Evolutionary conservation across 345 rosid species (phyloP).

Genomic region (Syzygium grande): DNA sequence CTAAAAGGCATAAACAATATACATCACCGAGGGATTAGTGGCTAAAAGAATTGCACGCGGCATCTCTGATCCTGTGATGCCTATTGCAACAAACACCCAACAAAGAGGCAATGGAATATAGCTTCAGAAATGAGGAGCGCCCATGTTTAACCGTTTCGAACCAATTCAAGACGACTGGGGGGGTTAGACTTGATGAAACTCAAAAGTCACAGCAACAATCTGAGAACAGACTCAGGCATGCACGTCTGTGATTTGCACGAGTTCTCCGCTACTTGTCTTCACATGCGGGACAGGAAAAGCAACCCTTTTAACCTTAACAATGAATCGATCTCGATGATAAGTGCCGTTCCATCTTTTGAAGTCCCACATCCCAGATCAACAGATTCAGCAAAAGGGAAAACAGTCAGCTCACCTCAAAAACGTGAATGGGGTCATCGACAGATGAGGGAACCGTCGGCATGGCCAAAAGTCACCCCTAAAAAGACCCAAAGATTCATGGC

Average conservation of each 20-base stretch:
- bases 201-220: not conserved
- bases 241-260: not conserved
- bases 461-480: not conserved
- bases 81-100: not conserved
- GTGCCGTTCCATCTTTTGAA: not conserved
- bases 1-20: not conserved
- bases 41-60: not conserved
- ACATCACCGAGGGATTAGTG: not conserved
- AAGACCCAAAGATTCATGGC: not conserved
- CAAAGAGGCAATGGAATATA: not conserved
- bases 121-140: not conserved
- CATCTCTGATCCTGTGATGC: not conserved
- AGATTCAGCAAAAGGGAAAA: not conserved
- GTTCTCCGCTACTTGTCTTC: not conserved
- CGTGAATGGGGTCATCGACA: too few relatives aligned
- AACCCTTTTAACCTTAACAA: not conserved
- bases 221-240: not conserved
- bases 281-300: not conserved
- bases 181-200: not conserved
- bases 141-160: not conserved
- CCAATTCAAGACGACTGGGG: not conserved
- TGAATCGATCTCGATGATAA: not conserved
- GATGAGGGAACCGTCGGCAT: not conserved
- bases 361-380: not conserved
- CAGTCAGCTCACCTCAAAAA: not conserved